Conservation (phyloP, 2,329 filamentous ascomycete species). For the Aureobasidium leucospermi region DNA sequence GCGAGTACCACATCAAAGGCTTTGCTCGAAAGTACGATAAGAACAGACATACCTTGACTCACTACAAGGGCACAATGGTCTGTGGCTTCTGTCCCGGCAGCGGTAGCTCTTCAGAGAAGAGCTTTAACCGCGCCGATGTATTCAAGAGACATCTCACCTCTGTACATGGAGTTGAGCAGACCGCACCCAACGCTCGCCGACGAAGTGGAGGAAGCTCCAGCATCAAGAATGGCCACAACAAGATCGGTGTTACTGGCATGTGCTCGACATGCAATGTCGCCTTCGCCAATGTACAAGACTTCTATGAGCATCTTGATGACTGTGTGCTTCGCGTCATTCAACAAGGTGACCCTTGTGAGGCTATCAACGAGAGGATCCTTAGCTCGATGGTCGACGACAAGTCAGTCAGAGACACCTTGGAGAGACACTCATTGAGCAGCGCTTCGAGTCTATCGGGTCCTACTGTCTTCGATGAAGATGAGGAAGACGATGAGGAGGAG, state of each 20-base stretch:
- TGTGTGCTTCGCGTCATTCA: slow-evolving; percentile 58
- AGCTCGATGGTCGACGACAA: slow-evolving; percentile 54
- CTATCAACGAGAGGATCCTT: slow-evolving; percentile 49
- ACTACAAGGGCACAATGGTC: slow-evolving; percentile 97
- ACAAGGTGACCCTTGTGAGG: slow-evolving; percentile 50
- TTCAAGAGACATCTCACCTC: slow-evolving; percentile 92
- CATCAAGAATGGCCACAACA: slow-evolving; percentile 59
- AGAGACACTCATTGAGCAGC: slow-evolving; percentile 48
- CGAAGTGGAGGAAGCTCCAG: slow-evolving; percentile 44
- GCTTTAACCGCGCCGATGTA: slow-evolving; percentile 89
- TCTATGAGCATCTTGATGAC: slow-evolving; percentile 88
- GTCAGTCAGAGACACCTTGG: slow-evolving; percentile 50
- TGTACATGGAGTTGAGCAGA: slow-evolving; percentile 88
- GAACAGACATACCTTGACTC: slow-evolving; percentile 86
- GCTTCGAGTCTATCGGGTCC: slow-evolving; percentile 38
- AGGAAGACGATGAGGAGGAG: slow-evolving; percentile 53
- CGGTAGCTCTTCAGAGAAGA: slow-evolving; percentile 84
- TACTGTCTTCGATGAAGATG: slow-evolving; percentile 46
- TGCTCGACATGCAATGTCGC: slow-evolving; percentile 86
- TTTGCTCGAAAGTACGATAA: slow-evolving; percentile 96
- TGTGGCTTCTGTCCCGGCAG: slow-evolving; percentile 90
- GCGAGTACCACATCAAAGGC: slow-evolving; percentile 86
- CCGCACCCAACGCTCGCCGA: slow-evolving; percentile 83
- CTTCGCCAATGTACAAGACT: slow-evolving; percentile 85
- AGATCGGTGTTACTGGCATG: slow-evolving; percentile 64